Evolutionary conservation across 305 asterid species (phyloP).

Genomic region (Solanum hybrid): DNA sequence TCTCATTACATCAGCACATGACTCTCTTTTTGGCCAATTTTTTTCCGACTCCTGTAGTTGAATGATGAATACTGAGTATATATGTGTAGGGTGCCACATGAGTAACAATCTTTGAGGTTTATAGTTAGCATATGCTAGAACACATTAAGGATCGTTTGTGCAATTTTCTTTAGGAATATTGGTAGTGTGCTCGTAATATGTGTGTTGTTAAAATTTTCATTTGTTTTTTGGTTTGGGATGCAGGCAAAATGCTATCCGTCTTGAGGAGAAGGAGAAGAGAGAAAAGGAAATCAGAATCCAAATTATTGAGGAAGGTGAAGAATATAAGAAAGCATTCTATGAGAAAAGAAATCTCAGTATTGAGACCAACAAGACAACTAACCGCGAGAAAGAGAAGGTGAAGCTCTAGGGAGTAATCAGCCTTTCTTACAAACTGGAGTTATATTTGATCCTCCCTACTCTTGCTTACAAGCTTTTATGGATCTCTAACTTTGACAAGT

Average conservation of each 20-base stretch:
- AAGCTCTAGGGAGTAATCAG: not conserved
- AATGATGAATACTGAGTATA: not conserved
- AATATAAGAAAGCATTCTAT: constrained; percentile 59
- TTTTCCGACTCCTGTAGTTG: not conserved
- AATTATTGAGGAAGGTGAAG: constrained; percentile 85
- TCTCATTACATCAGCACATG: not conserved
- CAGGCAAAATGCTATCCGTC: constrained; percentile 80
- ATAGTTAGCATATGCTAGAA: not conserved
- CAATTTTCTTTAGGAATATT: not conserved
- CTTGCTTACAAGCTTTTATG: not conserved
- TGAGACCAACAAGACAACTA: constrained; percentile 70
- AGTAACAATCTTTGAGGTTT: not conserved
- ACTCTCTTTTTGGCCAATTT: not conserved
- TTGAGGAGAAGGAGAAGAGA: constrained; percentile 91
- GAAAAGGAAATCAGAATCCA: constrained; percentile 77
- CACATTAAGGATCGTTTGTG: not conserved
- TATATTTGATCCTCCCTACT: not conserved
- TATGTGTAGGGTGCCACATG: not conserved
- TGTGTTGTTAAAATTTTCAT: not conserved
- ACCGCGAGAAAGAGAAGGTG: constrained; percentile 88
- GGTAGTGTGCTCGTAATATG: not conserved
- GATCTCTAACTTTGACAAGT: not conserved
- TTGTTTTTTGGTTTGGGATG: constrained; percentile 14
- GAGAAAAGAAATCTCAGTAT: constrained; percentile 67
- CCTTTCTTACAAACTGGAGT: not conserved